Evolutionary conservation across 2,329 filamentous ascomycete species (phyloP).

Genomic region (Colletotrichum acutatum): DNA sequence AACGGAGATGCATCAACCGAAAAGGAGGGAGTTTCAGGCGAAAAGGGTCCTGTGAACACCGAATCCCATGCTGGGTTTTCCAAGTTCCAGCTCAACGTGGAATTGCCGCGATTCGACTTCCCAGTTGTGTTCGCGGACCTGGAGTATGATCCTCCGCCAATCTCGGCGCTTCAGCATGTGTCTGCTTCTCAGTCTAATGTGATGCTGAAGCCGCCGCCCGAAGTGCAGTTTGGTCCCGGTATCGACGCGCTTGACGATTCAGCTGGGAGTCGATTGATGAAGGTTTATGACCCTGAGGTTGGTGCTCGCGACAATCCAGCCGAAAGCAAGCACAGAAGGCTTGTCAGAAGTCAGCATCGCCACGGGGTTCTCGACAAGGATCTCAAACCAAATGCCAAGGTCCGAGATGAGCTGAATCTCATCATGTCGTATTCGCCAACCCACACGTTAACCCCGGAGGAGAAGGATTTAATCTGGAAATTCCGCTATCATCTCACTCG

Average conservation of each 20-base stretch:
- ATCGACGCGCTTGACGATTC: slow-evolving; percentile 76
- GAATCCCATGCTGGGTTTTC: slow-evolving; percentile 61
- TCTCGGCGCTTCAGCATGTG: slow-evolving; percentile 78
- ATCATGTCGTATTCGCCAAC: slow-evolving; percentile 95
- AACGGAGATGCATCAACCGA: slow-evolving; percentile 52
- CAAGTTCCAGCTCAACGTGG: slow-evolving; percentile 86
- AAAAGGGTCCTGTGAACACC: slow-evolving; percentile 45
- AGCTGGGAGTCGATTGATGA: slow-evolving; percentile 73
- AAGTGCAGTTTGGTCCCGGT: slow-evolving; percentile 90
- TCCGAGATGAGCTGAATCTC: slow-evolving; percentile 90
- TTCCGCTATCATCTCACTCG: slow-evolving; percentile 94
- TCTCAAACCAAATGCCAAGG: slow-evolving; percentile 94
- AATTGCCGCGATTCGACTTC: slow-evolving; percentile 95
- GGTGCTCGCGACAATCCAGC: slow-evolving; percentile 91
- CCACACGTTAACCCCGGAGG: slow-evolving; percentile 85
- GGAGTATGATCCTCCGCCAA: slow-evolving; percentile 87
- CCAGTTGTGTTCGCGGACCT: slow-evolving; percentile 95
- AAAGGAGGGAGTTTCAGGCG: slow-evolving; percentile 39
- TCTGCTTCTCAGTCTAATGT: slow-evolving; percentile 74
- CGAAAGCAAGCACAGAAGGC: slow-evolving; percentile 91
- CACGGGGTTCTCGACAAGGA: slow-evolving; percentile 96
- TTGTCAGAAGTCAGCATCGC: slow-evolving; percentile 89
- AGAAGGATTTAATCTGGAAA: slow-evolving; percentile 97
- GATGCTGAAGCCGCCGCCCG: slow-evolving; percentile 81
- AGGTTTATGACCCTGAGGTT: slow-evolving; percentile 93